Conservation (phyloP, 768 basidiomycete genomes). For the Collybiopsis luxurians region DNA sequence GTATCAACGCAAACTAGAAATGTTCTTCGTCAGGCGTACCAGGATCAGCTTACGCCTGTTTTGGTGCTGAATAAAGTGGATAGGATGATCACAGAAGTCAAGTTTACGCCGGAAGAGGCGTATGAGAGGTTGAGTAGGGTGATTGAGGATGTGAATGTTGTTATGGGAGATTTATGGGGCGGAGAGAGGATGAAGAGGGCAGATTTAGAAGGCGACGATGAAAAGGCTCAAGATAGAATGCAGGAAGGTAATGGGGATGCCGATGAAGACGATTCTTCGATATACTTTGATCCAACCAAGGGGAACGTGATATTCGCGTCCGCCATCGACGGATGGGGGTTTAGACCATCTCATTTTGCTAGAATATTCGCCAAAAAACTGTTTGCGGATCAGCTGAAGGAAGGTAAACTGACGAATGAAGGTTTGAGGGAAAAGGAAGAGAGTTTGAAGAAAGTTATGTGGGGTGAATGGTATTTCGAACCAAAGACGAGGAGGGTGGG, state of each 20-base stretch:
- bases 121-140: constrained; percentile 92
- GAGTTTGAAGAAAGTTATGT: constrained; percentile 82
- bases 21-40: constrained; percentile 93
- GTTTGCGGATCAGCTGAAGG: not conserved
- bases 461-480: constrained; percentile 98
- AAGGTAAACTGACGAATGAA: not conserved
- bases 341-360: constrained; percentile 91
- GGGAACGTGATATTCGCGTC: constrained; percentile 97
- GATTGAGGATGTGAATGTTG: constrained; percentile 96
- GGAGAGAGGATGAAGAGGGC: constrained; percentile 94
- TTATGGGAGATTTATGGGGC: constrained; percentile 96
- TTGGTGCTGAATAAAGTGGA: constrained; percentile 98
- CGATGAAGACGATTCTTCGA: constrained; percentile 96
- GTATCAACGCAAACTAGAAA: constrained; percentile 99
- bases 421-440: constrained; percentile 66
- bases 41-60: constrained; percentile 83
- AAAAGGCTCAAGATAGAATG: constrained; percentile 53
- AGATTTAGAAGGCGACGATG: constrained; percentile 62
- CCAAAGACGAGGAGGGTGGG: constrained; percentile 88
- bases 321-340: constrained; percentile 97
- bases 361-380: constrained; percentile 89
- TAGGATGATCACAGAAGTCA: constrained; percentile 90
- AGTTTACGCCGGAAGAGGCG: constrained; percentile 86
- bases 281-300: constrained; percentile 93
- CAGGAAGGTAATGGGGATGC: constrained; percentile 59